Percentiles rank a stretch among this genome's conserved stretches.
phyloP scores from a whole-genome alignment of 768 basidiomycete species.

The Pleurotus salmoneostramineus region DNA sequence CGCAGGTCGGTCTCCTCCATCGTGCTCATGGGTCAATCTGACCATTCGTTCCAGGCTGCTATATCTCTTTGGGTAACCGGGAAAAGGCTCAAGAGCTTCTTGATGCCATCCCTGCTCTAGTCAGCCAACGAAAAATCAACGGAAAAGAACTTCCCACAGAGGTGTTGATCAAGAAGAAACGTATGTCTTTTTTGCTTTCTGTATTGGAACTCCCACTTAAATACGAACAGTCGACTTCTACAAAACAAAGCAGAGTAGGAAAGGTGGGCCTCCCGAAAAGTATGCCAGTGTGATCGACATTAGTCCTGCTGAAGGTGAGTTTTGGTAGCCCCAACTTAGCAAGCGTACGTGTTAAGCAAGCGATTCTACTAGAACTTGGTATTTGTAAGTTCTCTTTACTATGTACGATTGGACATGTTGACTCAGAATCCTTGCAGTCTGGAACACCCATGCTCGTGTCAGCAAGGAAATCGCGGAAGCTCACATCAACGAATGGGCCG shows the following conservation, averaged over 20 bases:
- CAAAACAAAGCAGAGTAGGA: conserved; percentile 57
- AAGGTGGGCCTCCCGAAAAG: conserved; percentile 45
- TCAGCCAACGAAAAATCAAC: conserved; percentile 57
- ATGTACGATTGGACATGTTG: background rate
- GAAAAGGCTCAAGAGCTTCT: conserved; percentile 57
- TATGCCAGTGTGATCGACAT: conserved; percentile 59
- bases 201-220: background rate
- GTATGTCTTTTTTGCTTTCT: conserved; percentile 31
- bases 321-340: background rate
- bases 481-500: conserved; percentile 53
- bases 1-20: conserved; percentile 37
- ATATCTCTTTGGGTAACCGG: conserved; percentile 51
- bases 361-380: conserved; percentile 47
- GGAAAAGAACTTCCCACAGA: conserved; percentile 76
- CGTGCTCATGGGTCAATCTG: background rate
- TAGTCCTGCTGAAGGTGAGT: conserved; percentile 65
- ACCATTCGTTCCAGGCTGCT: conserved; percentile 44
- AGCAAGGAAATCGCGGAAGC: conserved; percentile 45
- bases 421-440: conserved; percentile 40
- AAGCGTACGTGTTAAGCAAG: background rate
- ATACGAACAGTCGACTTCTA: conserved; percentile 62
- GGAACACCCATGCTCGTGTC: conserved; percentile 74
- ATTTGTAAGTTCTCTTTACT: conserved; percentile 47
- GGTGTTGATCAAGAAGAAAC: conserved; percentile 71
- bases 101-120: conserved; percentile 54